Conservation (phyloP, 345 rosid genomes). For the Trapa bicornis region DNA sequence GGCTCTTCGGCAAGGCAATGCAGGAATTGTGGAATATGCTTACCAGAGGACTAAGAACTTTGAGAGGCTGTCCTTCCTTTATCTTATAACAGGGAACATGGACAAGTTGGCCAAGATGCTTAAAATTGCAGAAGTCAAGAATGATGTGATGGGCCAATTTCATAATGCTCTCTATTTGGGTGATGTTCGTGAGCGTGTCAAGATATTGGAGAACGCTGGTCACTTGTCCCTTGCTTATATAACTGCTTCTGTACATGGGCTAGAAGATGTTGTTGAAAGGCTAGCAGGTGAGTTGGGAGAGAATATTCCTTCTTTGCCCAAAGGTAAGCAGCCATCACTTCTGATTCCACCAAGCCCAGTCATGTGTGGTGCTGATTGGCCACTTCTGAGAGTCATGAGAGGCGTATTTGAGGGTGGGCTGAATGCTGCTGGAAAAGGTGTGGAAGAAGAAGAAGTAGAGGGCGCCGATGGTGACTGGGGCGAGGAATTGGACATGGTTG, state of each 20-base stretch:
- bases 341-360: conserved; percentile 73
- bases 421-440: conserved; percentile 42
- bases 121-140: conserved; percentile 87
- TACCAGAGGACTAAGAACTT: conserved; percentile 94
- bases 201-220: conserved; percentile 77
- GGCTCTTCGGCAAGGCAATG: conserved; percentile 97
- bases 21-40: conserved; percentile 85
- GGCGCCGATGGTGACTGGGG: conserved; percentile 74
- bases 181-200: conserved; percentile 79
- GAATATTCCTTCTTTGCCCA: conserved; percentile 53
- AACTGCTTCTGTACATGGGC: conserved; percentile 78
- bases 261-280: conserved; percentile 58
- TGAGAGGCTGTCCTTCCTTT: conserved; percentile 88
- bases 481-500: conserved; percentile 62
- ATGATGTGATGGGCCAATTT: conserved; percentile 93
- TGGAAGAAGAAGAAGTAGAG: conserved; percentile 66
- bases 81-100: conserved; percentile 74
- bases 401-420: conserved; percentile 91
- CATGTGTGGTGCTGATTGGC: conserved; percentile 88
- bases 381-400: conserved; percentile 81
- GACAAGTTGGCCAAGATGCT: conserved; percentile 85
- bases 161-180: conserved; percentile 88
- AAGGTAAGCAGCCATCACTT: conserved; percentile 59
- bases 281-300: conserved; percentile 64
- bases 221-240: conserved; percentile 82